Conservation (phyloP, 371 early-diverging fungal genomes). For the Mortierella sp. region DNA sequence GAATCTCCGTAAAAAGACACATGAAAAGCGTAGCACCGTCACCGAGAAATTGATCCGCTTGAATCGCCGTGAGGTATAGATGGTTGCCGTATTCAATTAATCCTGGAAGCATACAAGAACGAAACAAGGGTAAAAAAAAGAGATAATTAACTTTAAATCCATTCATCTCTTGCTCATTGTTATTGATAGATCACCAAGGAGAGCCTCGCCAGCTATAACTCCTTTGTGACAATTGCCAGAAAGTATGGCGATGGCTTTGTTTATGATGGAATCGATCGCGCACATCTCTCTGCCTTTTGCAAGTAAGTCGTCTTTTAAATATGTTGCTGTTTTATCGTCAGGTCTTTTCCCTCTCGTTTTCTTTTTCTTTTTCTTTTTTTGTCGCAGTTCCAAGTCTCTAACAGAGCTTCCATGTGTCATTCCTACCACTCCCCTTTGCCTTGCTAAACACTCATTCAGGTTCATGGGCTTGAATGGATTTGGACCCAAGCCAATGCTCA, state of each 20-base stretch:
- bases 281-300: slow-evolving; percentile 64
- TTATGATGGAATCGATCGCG: slow-evolving; percentile 59
- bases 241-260: slow-evolving; percentile 63
- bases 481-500: slow-evolving; percentile 65
- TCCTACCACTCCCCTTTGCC: background rate
- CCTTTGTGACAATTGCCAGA: slow-evolving; percentile 58
- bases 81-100: no score
- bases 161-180: background rate
- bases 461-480: slow-evolving; percentile 68
- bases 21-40: slow-evolving; percentile 64
- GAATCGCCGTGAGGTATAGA: slow-evolving; percentile 44
- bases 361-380: slow-evolving; percentile 2
- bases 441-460: slow-evolving; percentile 30
- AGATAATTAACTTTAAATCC: background rate
- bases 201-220: slow-evolving; percentile 58
- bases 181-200: slow-evolving; percentile 58
- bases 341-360: slow-evolving; percentile 1
- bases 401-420: background rate
- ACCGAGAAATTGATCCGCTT: slow-evolving; percentile 57
- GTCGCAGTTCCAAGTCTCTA: background rate
- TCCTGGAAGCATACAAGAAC: background rate
- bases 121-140: background rate
- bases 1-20: slow-evolving; percentile 66
- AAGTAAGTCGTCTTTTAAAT: slow-evolving; percentile 41
- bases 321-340: background rate